Conservation (phyloP, 352 stramenopile species). For the Pythium vanterpoolii region DNA sequence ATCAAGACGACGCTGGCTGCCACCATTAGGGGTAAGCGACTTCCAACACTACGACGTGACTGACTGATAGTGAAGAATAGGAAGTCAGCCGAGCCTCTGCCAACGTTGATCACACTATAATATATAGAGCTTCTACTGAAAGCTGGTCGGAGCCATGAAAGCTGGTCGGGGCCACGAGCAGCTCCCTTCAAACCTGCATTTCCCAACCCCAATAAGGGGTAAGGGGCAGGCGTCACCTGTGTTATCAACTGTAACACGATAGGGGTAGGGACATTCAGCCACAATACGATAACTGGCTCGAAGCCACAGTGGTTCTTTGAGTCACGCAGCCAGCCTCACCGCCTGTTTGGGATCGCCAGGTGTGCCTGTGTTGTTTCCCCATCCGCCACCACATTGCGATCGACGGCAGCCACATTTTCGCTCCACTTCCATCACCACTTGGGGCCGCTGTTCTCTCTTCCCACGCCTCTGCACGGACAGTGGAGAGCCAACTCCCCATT, state of each 20-base stretch:
- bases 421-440: neutral
- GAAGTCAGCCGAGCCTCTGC: neutral
- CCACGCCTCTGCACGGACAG: neutral
- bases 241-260: neutral
- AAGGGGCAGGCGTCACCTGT: neutral
- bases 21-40: too few relatives aligned
- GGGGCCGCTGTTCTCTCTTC: neutral
- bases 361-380: neutral
- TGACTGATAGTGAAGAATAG: neutral
- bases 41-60: too few relatives aligned
- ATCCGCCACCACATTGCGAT: neutral
- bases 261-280: neutral
- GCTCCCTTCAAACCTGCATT: too few relatives aligned
- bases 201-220: neutral
- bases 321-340: neutral
- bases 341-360: conserved; percentile 1
- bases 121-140: too few relatives aligned
- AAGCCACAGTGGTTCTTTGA: neutral
- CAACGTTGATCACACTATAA: too few relatives aligned
- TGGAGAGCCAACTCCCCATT: neutral
- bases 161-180: too few relatives aligned
- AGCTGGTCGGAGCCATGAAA: too few relatives aligned
- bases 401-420: too few relatives aligned
- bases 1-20: neutral
- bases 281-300: conserved; percentile 9